Conservation (phyloP, 2,329 filamentous ascomycete genomes). For the Fusarium equiseti region DNA sequence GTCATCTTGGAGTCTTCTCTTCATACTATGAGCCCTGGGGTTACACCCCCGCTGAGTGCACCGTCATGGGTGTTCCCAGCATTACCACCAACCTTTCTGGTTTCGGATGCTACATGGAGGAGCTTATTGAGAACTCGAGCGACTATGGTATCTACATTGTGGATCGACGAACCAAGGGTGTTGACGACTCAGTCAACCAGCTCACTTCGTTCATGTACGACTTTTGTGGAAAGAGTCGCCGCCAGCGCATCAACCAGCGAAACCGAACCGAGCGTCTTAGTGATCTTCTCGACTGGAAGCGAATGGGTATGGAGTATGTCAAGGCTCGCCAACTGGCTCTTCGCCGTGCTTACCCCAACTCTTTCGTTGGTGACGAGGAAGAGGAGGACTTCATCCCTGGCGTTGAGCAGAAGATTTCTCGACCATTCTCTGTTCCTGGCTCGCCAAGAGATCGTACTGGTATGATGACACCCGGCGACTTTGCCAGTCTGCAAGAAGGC, state of each 20-base stretch:
- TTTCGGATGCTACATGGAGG: slow-evolving; percentile 99
- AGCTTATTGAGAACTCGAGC: slow-evolving; percentile 95
- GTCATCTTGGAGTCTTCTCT: slow-evolving; percentile 93
- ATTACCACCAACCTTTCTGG: slow-evolving; percentile 98
- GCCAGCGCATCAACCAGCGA: slow-evolving; percentile 98
- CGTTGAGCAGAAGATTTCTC: slow-evolving; percentile 93
- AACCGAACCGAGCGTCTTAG: slow-evolving; percentile 96
- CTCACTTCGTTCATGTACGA: slow-evolving; percentile 90
- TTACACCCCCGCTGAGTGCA: slow-evolving; percentile 97
- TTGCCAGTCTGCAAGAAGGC: slow-evolving; percentile 94
- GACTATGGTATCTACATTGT: slow-evolving; percentile 99
- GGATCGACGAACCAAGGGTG: slow-evolving; percentile 91
- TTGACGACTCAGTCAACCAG: slow-evolving; percentile 98
- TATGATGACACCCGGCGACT: slow-evolving; percentile 99
- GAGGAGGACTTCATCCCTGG: slow-evolving; percentile 92
- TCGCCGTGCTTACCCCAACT: slow-evolving; percentile 88
- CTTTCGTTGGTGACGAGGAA: slow-evolving; percentile 84
- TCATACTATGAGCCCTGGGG: slow-evolving; percentile 99
- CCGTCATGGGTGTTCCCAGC: slow-evolving; percentile 98
- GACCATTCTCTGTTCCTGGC: slow-evolving; percentile 93
- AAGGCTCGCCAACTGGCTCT: slow-evolving; percentile 95
- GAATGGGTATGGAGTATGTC: slow-evolving; percentile 99
- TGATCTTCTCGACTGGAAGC: slow-evolving; percentile 97
- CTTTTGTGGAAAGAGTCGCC: slow-evolving; percentile 90
- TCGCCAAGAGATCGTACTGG: slow-evolving; percentile 90